These are phyloP conservation scores for Dendrobium officinale DNA, from an alignment of 106 monocot species.

Conservation along the genomic window DNA sequence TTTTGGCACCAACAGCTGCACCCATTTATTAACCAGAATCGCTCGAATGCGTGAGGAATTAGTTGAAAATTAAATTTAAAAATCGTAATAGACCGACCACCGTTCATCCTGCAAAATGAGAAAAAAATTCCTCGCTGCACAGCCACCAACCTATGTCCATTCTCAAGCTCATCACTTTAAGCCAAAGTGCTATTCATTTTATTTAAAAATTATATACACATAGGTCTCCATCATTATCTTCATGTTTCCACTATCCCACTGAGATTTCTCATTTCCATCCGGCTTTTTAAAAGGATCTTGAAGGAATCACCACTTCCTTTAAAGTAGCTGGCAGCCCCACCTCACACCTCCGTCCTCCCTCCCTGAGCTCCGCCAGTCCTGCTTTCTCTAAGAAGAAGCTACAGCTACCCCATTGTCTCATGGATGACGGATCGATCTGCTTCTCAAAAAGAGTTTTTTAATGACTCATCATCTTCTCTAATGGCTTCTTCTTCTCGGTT, in stretches of 20 bases:
- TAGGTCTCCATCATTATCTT: background rate
- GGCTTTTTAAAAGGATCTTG: constrained; percentile 1
- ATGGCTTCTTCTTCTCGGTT: background rate
- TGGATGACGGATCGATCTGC: background rate
- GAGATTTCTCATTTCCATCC: background rate
- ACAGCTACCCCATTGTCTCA: background rate
- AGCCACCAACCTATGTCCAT: background rate
- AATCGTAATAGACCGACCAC: too few species aligned
- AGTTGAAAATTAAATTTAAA: too few species aligned
- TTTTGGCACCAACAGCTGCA: background rate
- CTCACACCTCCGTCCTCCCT: background rate
- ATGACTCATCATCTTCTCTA: background rate
- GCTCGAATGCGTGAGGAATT: too few species aligned
- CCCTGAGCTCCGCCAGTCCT: background rate
- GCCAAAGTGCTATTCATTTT: background rate
- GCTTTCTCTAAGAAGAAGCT: background rate
- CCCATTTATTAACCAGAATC: background rate
- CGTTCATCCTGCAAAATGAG: too few species aligned
- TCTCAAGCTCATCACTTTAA: background rate
- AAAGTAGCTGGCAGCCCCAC: too few species aligned
- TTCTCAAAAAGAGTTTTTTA: background rate
- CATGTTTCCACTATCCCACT: background rate
- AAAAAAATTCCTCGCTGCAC: too few species aligned
- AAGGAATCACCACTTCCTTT: background rate
- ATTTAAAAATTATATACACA: background rate